phyloP scores from a whole-genome alignment of 2,329 filamentous ascomycete species.

The Xylariaceae sp. region DNA sequence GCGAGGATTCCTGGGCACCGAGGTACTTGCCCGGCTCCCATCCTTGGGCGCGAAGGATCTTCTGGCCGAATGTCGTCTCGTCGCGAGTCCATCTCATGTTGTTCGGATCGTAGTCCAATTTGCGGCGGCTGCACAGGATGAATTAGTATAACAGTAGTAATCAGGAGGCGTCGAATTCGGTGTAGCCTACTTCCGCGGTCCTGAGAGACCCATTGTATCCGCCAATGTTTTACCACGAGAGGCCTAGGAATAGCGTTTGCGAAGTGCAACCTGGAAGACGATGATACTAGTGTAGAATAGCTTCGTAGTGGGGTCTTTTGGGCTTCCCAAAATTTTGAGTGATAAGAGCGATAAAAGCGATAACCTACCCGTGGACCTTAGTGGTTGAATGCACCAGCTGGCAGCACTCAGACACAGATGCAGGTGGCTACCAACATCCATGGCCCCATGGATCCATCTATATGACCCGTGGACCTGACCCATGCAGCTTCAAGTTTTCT shows the following conservation, averaged over 20 bases:
- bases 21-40: slow-evolving; percentile 88
- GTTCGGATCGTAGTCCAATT: slow-evolving; percentile 90
- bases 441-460: too few relatives aligned
- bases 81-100: slow-evolving; percentile 92
- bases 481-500: too few relatives aligned
- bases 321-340: slow-evolving; percentile 25
- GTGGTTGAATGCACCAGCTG: too few relatives aligned
- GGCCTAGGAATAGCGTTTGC: background rate
- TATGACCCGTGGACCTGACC: too few relatives aligned
- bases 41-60: slow-evolving; percentile 85
- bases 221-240: background rate
- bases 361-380: background rate
- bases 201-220: slow-evolving; percentile 39
- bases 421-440: too few relatives aligned
- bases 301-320: slow-evolving; percentile 4
- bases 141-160: slow-evolving; percentile 9
- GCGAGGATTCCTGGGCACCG: slow-evolving; percentile 77
- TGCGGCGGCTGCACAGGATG: slow-evolving; percentile 53
- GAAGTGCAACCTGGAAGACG: slow-evolving; percentile 9
- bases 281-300: slow-evolving; percentile 4
- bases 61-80: slow-evolving; percentile 84
- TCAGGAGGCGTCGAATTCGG: background rate
- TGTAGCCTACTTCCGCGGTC: slow-evolving; percentile 35
- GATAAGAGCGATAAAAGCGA: slow-evolving; percentile 13
- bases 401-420: background rate